Percentiles rank a stretch among this genome's conserved stretches.
Conservation (phyloP, 106 monocot species). For the Platanthera zijinensis region DNA sequence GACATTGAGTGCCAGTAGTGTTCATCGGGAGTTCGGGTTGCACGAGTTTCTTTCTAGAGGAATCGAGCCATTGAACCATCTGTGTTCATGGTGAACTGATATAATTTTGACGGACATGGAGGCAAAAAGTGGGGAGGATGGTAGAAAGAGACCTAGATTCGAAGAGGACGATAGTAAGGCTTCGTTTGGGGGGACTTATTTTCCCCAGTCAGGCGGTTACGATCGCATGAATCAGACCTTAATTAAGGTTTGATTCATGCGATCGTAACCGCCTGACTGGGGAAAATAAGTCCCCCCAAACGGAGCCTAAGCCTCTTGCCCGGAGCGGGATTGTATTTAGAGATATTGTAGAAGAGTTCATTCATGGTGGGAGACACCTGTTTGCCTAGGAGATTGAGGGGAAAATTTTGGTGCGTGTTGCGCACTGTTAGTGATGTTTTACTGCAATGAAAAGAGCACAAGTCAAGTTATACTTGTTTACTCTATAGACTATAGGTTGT, state of each 20-base stretch:
- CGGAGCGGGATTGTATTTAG: constrained; percentile 45
- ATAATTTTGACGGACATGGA: constrained; percentile 64
- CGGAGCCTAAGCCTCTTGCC: constrained; percentile 34
- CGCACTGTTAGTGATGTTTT: too few species aligned
- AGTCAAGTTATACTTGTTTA: too few species aligned
- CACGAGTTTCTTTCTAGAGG: constrained; percentile 30
- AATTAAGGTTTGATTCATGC: too few species aligned
- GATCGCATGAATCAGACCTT: too few species aligned
- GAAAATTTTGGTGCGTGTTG: too few species aligned
- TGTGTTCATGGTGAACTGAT: constrained; percentile 32
- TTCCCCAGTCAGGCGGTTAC: too few species aligned
- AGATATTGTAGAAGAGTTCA: constrained; percentile 39
- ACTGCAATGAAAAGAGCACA: too few species aligned
- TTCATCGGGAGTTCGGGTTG: constrained; percentile 30
- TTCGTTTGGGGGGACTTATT: too few species aligned
- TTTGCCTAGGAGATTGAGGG: constrained; percentile 16
- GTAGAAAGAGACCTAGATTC: constrained; percentile 37
- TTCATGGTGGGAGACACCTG: constrained; percentile 25
- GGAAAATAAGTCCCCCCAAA: neutral
- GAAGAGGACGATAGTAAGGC: constrained; percentile 19
- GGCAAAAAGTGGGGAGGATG: constrained; percentile 38
- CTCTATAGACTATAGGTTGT: too few species aligned
- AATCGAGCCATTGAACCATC: constrained; percentile 24
- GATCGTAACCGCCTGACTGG: too few species aligned
- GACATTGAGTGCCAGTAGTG: constrained; percentile 55